Evolutionary conservation across 768 basidiomycete genomes (phyloP).

Genomic region (Lanmaoa rubissima): DNA sequence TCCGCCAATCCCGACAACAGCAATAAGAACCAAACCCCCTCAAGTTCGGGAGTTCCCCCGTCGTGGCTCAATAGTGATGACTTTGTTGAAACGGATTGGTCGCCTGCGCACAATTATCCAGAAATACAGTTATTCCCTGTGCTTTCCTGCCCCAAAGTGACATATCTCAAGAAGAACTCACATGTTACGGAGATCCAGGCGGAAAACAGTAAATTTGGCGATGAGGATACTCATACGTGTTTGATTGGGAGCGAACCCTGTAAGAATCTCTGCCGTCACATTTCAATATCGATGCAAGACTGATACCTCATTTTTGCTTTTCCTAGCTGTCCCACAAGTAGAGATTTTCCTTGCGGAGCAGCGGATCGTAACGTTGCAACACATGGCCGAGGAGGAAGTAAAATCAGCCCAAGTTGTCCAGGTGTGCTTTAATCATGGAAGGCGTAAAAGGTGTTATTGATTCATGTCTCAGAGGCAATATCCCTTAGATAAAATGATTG

Average conservation of each 20-base stretch:
- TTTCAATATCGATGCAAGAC: background rate
- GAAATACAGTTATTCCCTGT: constrained; percentile 67
- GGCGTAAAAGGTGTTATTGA: background rate
- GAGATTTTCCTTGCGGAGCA: constrained; percentile 59
- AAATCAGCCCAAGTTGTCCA: constrained; percentile 6
- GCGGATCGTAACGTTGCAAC: constrained; percentile 51
- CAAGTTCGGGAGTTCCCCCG: constrained; percentile 38
- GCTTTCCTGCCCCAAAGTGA: constrained; percentile 78
- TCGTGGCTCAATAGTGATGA: constrained; percentile 80
- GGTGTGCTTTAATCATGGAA: constrained; percentile 11
- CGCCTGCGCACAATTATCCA: constrained; percentile 47
- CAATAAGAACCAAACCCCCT: constrained; percentile 34
- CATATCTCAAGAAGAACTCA: constrained; percentile 68
- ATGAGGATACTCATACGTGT: constrained; percentile 81
- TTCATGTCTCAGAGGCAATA: constrained; percentile 20
- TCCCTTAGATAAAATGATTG: constrained; percentile 48
- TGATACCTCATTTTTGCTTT: constrained; percentile 3
- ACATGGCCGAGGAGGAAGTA: constrained; percentile 15
- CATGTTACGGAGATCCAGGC: constrained; percentile 39
- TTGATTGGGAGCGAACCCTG: constrained; percentile 70
- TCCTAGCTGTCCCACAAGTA: constrained; percentile 56
- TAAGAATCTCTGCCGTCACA: constrained; percentile 33
- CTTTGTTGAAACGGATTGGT: constrained; percentile 77
- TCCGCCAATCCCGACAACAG: constrained; percentile 44
- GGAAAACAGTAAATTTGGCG: constrained; percentile 76